phyloP scores from a whole-genome alignment of 2,329 filamentous ascomycete species.

The Acephala macrosclerotiorum region DNA sequence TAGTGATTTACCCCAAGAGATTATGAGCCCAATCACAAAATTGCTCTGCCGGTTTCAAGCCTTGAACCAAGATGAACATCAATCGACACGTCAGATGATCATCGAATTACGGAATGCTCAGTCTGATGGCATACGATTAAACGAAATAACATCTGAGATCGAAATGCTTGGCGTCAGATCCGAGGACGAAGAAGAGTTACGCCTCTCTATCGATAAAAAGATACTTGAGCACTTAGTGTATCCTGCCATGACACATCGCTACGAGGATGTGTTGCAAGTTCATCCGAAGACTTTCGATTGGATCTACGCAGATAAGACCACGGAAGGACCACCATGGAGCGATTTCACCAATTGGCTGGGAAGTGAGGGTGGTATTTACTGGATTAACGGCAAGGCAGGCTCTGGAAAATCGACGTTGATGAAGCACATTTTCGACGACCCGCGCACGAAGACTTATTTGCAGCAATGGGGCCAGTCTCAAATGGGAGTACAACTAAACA shows the following conservation, averaged over 20 bases:
- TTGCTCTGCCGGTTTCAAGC: not conserved
- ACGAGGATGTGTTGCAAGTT: conserved; percentile 10
- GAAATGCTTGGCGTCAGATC: conserved; percentile 3
- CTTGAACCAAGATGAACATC: not conserved
- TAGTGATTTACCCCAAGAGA: not conserved
- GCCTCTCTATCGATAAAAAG: not conserved
- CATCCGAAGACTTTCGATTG: conserved; percentile 19
- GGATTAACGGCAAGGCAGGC: conserved; percentile 4
- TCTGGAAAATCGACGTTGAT: conserved; percentile 5
- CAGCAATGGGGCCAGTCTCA: not conserved
- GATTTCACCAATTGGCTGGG: conserved; percentile 4
- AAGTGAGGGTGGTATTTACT: not conserved
- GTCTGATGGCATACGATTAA: not conserved
- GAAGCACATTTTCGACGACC: conserved; percentile 2
- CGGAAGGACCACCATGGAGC: not conserved
- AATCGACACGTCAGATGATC: not conserved
- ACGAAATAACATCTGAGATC: not conserved
- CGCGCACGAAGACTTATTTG: not conserved
- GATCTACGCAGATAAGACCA: not conserved
- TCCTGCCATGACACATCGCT: conserved; percentile 14
- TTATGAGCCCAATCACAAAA: not conserved
- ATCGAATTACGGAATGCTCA: not conserved
- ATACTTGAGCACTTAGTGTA: conserved; percentile 13
- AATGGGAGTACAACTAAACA: not conserved
- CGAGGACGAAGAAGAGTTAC: not conserved